phyloP scores from a whole-genome alignment of 306 rosid species.

The Rosa lucieae region DNA sequence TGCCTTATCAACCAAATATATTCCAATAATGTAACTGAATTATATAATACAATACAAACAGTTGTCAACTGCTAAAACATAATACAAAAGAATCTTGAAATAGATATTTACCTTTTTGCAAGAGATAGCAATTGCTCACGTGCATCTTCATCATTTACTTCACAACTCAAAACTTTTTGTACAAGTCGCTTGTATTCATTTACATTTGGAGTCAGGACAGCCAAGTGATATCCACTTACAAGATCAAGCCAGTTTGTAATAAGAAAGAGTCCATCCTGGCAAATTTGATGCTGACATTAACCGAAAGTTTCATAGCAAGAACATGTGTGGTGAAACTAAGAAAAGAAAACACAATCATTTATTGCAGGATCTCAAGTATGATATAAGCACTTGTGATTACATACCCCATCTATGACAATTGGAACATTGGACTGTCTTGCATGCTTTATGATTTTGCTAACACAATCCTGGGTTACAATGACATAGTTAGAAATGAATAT shows the following conservation, averaged over 20 bases:
- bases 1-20: neutral
- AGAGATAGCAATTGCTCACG: constrained; percentile 63
- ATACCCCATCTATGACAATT: constrained; percentile 82
- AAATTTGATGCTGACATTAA: constrained; percentile 19
- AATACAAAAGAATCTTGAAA: constrained; percentile 8
- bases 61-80: neutral
- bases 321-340: constrained; percentile 2
- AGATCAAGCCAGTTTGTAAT: constrained; percentile 71
- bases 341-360: constrained; percentile 2
- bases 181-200: constrained; percentile 88
- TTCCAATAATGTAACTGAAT: neutral
- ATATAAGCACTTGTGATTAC: constrained; percentile 23
- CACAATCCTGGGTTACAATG: constrained; percentile 59
- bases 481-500: constrained; percentile 23
- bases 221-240: constrained; percentile 73
- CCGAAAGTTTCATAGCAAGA: constrained; percentile 11
- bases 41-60: neutral
- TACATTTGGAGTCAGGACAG: constrained; percentile 83
- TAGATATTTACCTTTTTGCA: constrained; percentile 51
- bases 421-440: constrained; percentile 74
- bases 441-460: constrained; percentile 66
- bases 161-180: constrained; percentile 57
- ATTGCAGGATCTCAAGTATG: constrained; percentile 11
- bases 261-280: constrained; percentile 89
- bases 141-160: constrained; percentile 54